A percentile compares a stretch with the other conserved stretches of the same genome.
Evolutionary conservation across 352 stramenopile species (phyloP).

Genomic region (Globisporangium lucens): DNA sequence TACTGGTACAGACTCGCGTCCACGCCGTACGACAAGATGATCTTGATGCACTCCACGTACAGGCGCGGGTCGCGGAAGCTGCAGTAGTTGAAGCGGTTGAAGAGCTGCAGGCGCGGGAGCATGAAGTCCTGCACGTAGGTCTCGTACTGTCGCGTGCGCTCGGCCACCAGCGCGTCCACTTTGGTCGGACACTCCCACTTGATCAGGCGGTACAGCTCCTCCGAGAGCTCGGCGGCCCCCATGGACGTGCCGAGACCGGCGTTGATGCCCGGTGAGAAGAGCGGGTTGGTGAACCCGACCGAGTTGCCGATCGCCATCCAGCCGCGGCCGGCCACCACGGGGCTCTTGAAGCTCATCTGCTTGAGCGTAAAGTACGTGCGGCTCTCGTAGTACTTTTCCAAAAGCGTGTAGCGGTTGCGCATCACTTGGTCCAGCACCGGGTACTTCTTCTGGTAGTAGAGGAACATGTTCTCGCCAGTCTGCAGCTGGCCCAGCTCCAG

Average conservation of each 20-base stretch:
- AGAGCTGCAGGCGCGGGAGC: background rate
- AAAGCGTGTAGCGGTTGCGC: background rate
- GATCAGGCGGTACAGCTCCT: background rate
- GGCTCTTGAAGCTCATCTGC: conserved; percentile 6
- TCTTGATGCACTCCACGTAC: conserved; percentile 5
- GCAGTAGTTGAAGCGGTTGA: conserved; percentile 4
- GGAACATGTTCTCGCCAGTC: conserved; percentile 1
- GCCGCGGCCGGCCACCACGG: background rate
- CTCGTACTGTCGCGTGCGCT: background rate
- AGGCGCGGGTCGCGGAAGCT: conserved; percentile 1
- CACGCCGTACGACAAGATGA: background rate
- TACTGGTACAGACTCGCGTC: background rate
- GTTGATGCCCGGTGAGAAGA: conserved; percentile 2
- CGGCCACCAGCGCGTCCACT: background rate
- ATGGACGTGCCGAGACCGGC: background rate
- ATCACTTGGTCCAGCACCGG: conserved; percentile 1
- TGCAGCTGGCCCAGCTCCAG: background rate
- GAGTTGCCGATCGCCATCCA: conserved; percentile 2
- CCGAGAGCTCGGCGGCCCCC: background rate
- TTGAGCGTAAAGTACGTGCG: conserved; percentile 3
- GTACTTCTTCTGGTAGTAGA: conserved; percentile 4
- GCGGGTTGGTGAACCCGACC: background rate
- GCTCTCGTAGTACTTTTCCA: conserved; percentile 1
- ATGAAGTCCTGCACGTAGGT: background rate
- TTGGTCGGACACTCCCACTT: background rate